Conservation (phyloP, 495 filamentous ascomycete species). For the Penicillium waksmanii region DNA sequence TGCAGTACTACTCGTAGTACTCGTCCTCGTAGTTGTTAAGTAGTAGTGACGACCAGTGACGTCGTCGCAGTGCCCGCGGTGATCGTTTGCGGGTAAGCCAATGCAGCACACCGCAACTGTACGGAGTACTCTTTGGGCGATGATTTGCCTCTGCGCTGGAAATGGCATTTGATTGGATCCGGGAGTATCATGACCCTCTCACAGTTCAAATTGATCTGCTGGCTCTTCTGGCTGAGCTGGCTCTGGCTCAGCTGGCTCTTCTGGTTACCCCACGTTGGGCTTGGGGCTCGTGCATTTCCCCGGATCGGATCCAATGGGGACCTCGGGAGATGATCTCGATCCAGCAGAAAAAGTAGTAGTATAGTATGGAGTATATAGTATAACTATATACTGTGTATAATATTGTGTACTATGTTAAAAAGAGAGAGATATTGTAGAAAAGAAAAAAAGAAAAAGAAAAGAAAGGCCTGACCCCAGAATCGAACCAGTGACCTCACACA, state of each 20-base stretch:
- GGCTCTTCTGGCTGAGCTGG: not conserved
- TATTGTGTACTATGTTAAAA: no score
- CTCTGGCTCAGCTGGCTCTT: not conserved
- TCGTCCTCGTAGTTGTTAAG: no score
- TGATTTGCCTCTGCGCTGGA: conserved; percentile 11
- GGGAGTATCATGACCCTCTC: not conserved
- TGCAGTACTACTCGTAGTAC: no score
- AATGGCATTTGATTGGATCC: not conserved
- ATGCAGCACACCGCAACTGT: no score
- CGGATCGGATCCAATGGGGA: not conserved
- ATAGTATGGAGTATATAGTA: no score
- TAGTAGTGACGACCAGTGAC: conserved; percentile 33
- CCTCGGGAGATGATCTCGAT: not conserved
- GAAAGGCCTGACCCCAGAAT: no score
- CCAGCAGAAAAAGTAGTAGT: no score
- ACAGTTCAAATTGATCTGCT: not conserved
- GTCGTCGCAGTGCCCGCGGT: conserved; percentile 19
- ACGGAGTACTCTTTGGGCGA: conserved; percentile 3
- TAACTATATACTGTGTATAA: no score
- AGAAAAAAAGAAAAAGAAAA: no score
- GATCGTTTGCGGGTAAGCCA: conserved; percentile 25
- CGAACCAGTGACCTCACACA: no score
- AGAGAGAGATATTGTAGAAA: no score
- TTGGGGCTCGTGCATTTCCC: conserved; percentile 5
- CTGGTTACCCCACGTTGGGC: conserved; percentile 8